Conservation (phyloP, 805 yeast species). For the Hyphopichia homilentoma region DNA sequence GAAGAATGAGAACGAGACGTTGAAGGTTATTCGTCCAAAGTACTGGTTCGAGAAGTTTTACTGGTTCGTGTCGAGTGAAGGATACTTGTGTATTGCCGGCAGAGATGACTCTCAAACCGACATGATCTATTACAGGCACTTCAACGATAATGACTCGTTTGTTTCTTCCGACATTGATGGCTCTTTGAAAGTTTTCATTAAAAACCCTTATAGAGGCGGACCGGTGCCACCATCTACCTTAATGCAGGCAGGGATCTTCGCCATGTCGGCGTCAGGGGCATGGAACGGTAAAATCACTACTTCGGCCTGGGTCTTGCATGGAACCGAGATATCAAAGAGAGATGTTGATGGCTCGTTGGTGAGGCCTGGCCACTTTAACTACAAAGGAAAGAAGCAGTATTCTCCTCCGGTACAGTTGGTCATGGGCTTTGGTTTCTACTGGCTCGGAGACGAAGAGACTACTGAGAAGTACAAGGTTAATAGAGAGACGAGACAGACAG, state of each 20-base stretch:
- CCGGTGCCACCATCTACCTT: conserved; percentile 82
- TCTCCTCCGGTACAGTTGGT: conserved; percentile 80
- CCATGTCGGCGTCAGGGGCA: conserved; percentile 78
- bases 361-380: conserved; percentile 58
- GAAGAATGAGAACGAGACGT: conserved; percentile 46
- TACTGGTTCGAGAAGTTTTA: conserved; percentile 91
- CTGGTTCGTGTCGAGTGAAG: conserved; percentile 93
- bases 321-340: conserved; percentile 63
- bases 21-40: conserved; percentile 64
- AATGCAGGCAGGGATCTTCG: conserved; percentile 83
- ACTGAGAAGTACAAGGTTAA: conserved; percentile 26
- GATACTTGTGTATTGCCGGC: conserved; percentile 82
- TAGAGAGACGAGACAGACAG: conserved; percentile 29
- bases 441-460: conserved; percentile 62
- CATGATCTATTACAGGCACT: conserved; percentile 72
- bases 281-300: conserved; percentile 85
- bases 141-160: conserved; percentile 66
- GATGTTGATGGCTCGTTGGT: conserved; percentile 59
- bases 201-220: conserved; percentile 70
- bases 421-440: conserved; percentile 84
- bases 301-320: conserved; percentile 83
- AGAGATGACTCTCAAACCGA: conserved; percentile 78
- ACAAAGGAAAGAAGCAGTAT: conserved; percentile 50
- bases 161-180: conserved; percentile 75
- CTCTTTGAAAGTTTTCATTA: conserved; percentile 71